Base-by-base conservation (phyloP, 441 rosid genomes). In the Adansonia madagascariensis region DNA sequence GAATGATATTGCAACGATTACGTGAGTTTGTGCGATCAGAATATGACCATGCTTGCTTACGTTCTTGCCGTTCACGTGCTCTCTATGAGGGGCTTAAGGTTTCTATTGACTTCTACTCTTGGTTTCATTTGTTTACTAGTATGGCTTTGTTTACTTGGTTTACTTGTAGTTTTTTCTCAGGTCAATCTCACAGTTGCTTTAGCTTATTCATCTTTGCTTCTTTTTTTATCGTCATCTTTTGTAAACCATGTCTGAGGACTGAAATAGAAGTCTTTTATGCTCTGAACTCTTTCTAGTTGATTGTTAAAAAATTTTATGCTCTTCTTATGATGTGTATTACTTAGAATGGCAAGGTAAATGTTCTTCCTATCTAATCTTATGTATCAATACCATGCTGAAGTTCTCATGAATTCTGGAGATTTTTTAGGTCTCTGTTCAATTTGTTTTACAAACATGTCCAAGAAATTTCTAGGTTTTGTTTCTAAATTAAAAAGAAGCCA, bases 71-170 rank as follows among this genome's bases (percentile, higher is more conserved):
- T 77, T 97, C 99, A 20, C 89, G 99, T 75, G 99, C 99, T 84
- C 91, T 97, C 57, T 97, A 95, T 76, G 99, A 95, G 92, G 99
- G 99, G 74, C 90, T 97, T 75, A 97, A 97, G 99, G 99, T 97
- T 79, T 78, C 84, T 79, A 74, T 71, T 62, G 61, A 72, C 27
- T 60, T 70, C 63, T 62, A 8, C 20, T 69, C 12, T 12, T 72
- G 17, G 5, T 55, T 39, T 61, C 35, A 12, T 15, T 56, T 39
- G 56, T 8, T 39, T 55, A 52, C 72, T 18, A 66, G 27, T 39
- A 31, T 67, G 75, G 52, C 44, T 75, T 2, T 1, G 52, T 41
- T 17, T 35, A 50, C 61, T 49, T 35, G 39, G 22, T 24, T 47
- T 39, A 11, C 12, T 8, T 66, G 15, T 15, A 52, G 31, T 49